Evolutionary conservation across 2,329 filamentous ascomycete species (phyloP), one percentile per base, ranked within the genome.

Genomic region (Nothopassalora personata): DNA sequence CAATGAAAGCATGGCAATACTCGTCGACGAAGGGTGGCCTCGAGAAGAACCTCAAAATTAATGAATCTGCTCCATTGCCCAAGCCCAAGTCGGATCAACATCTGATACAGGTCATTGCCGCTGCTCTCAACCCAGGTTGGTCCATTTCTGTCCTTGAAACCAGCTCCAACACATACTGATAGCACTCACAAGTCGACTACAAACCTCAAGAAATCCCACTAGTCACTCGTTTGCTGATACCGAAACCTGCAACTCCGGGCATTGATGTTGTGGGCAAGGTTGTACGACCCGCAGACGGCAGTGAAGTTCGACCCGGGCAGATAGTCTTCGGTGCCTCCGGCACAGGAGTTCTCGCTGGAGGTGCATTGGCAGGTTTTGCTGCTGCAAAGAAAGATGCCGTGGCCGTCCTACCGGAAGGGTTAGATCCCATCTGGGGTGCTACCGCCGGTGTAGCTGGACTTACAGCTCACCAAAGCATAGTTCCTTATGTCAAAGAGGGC

Each of bases 1-100:
- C 73, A 18, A 86, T 86, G 82, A 78, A 77, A 65, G 82, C 82
- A 57, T 86, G 83, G 83, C 77, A 82, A 56, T 87, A 81, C 74
- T 74, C 67, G 54, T 71, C 68, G 61, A 74, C 79, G 4, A 61
- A 69, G 2, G 75, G 74, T 33, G 78, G 77, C 39, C 71, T 87
- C 1, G 81, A 84, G 59, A 80, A 82, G 28, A 80, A 81, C 64
- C 75, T 87, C 33, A 71, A 73, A 8, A 75, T 84, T 28, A 73
- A 76, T 63, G 64, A 74, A 1, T 66, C 72, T 10, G 75, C 78
- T 4, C 70, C 78, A 3, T 66, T 77, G 10, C 69, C 76, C 5
- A 62, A 67, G 15, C 71, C 70, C 47, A 73, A 63, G 59, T 66
- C 66, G n/a, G 72, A 71, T 49, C 76, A 83, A 61, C 68, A 86